Evolutionary conservation across 306 rosid species (phyloP).

Genomic region (Gleditsia sinensis): DNA sequence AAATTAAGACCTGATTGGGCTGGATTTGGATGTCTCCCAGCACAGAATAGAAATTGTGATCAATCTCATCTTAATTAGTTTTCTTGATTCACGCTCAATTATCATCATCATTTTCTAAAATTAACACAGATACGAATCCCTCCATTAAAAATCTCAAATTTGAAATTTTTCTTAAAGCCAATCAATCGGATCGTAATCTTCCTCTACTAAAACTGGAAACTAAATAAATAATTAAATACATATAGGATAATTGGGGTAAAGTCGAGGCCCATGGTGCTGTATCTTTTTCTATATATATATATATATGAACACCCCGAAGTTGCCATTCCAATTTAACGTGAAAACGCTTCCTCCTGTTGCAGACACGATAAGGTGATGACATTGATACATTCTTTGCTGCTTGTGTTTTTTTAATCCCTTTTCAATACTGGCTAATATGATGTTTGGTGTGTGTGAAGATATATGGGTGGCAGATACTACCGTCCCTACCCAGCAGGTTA

Average conservation of each 20-base stretch:
- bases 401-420: neutral
- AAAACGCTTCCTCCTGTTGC: too few species aligned
- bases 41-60: too few species aligned
- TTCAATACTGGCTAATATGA: neutral
- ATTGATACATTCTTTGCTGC: neutral
- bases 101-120: neutral
- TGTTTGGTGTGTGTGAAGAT: neutral
- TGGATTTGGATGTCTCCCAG: too few species aligned
- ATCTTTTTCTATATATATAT: neutral
- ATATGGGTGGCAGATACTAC: neutral
- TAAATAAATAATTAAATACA: too few species aligned
- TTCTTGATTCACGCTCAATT: neutral
- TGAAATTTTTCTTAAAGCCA: neutral
- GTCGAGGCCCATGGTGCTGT: neutral
- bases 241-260: too few species aligned
- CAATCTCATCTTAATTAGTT: neutral
- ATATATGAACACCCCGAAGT: neutral
- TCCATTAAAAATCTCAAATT: neutral
- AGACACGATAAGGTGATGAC: neutral
- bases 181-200: neutral
- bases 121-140: neutral
- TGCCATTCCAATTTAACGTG: neutral
- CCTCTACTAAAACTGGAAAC: neutral
- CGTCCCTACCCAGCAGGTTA: neutral
- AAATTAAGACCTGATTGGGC: too few species aligned